Conservation (phyloP, 768 basidiomycete genomes). For the Lactarius pseudohatsudake region DNA sequence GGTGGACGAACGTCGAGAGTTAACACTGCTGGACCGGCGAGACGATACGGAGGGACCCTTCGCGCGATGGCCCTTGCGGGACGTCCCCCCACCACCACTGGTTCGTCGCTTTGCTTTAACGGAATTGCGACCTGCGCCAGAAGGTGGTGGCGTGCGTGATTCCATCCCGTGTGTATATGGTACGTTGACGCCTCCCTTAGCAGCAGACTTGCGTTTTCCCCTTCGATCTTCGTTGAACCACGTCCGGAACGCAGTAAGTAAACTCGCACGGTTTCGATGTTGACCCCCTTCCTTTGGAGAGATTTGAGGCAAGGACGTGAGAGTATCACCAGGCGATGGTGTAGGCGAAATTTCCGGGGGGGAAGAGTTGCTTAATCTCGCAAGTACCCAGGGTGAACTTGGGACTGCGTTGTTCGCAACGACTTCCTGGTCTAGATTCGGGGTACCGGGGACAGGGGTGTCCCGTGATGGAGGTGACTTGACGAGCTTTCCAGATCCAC, state of each 20-base stretch:
- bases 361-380: constrained; percentile 32
- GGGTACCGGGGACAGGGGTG: constrained; percentile 47
- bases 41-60: constrained; percentile 78
- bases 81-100: constrained; percentile 40
- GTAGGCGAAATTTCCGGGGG: constrained; percentile 45
- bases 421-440: constrained; percentile 46
- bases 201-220: constrained; percentile 68
- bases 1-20: constrained; percentile 71
- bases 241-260: constrained; percentile 80
- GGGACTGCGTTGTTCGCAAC: constrained; percentile 29
- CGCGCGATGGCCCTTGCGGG: constrained; percentile 48
- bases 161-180: constrained; percentile 22
- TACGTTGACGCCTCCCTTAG: constrained; percentile 21
- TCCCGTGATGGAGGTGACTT: constrained; percentile 68
- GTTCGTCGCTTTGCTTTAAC: constrained; percentile 48
- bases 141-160: constrained; percentile 17
- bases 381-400: constrained; percentile 70
- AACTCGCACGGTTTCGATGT: constrained; percentile 69
- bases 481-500: constrained; percentile 64
- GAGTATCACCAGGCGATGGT: constrained; percentile 54
- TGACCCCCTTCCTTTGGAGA: constrained; percentile 38
- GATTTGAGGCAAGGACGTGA: constrained; percentile 47
- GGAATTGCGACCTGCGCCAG: constrained; percentile 34
- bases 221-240: constrained; percentile 94
- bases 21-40: constrained; percentile 86